A percentile compares a stretch with the other conserved stretches of the same genome.
phyloP scores from a whole-genome alignment of 768 basidiomycete species.

The Leucocoprinus leucothites region DNA sequence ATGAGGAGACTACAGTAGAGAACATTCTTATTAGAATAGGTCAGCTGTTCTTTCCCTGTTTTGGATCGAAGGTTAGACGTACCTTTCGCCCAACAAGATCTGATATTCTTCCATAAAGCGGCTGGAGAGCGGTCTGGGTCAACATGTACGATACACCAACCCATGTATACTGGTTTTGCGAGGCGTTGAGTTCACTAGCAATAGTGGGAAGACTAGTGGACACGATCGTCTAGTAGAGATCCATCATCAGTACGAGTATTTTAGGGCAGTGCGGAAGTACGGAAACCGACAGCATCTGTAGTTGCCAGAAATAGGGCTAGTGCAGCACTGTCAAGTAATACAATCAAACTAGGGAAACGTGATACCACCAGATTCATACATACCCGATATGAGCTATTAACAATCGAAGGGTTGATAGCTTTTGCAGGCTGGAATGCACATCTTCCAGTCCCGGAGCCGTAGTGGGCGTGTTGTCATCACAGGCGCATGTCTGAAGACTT shows the following conservation, averaged over 20 bases:
- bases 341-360: constrained; percentile 6
- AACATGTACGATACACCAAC: constrained; percentile 83
- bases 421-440: constrained; percentile 16
- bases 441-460: constrained; percentile 27
- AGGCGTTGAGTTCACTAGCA: constrained; percentile 61
- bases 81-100: constrained; percentile 83
- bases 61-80: constrained; percentile 11
- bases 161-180: constrained; percentile 79
- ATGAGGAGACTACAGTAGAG: constrained; percentile 71
- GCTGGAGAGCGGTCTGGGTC: constrained; percentile 83
- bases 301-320: constrained; percentile 82
- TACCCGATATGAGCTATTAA: constrained; percentile 71
- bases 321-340: constrained; percentile 51
- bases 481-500: constrained; percentile 18
- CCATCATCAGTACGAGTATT: not conserved
- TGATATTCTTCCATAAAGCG: constrained; percentile 76
- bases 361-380: constrained; percentile 12
- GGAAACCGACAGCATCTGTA: constrained; percentile 68
- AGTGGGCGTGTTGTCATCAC: constrained; percentile 24
- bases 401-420: constrained; percentile 54
- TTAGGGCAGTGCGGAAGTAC: not conserved
- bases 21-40: constrained; percentile 43
- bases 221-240: constrained; percentile 59
- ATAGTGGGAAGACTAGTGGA: constrained; percentile 86
- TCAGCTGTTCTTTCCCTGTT: not conserved